A percentile compares a stretch with the other conserved stretches of the same genome.
Conservation (phyloP, 805 yeast species). For the Candida boidinii region DNA sequence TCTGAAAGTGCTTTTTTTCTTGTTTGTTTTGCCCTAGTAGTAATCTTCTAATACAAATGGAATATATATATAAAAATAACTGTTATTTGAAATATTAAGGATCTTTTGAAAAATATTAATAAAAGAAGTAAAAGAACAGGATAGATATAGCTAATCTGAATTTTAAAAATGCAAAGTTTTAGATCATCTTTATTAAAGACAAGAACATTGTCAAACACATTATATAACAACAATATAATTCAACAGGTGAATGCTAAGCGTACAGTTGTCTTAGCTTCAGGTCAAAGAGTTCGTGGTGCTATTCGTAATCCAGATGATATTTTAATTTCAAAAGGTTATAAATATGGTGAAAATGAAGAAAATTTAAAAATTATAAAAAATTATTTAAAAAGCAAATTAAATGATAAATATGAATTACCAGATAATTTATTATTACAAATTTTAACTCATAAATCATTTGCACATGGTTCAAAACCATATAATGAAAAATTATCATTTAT, state of each 20-base stretch:
- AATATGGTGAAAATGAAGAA: slow-evolving; percentile 43
- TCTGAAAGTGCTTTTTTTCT: too few species aligned
- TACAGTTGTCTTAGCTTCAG: slow-evolving; percentile 33
- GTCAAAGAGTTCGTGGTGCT: slow-evolving; percentile 60
- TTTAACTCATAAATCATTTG: slow-evolving; percentile 89
- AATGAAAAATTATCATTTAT: slow-evolving; percentile 75
- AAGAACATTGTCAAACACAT: too few species aligned
- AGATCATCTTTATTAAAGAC: too few species aligned
- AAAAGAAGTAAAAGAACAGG: too few species aligned
- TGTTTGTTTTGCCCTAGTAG: too few species aligned
- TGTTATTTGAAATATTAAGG: too few species aligned
- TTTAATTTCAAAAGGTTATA: slow-evolving; percentile 39
- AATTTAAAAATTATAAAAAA: slow-evolving; percentile 40
- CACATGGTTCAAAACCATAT: slow-evolving; percentile 83
- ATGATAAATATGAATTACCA: slow-evolving; percentile 41
- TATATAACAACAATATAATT: too few species aligned
- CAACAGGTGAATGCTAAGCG: slow-evolving; percentile 9
- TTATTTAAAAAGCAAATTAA: slow-evolving; percentile 27
- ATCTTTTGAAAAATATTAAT: too few species aligned
- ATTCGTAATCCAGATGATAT: slow-evolving; percentile 62
- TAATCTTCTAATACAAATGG: too few species aligned
- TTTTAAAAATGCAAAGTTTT: too few species aligned
- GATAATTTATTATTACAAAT: slow-evolving; percentile 68
- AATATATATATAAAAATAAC: too few species aligned
- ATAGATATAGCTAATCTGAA: too few species aligned